Evolutionary conservation across 495 filamentous ascomycete genomes (phyloP), one percentile per base, ranked within the genome.

Genomic region (Jackrogersella minutella): DNA sequence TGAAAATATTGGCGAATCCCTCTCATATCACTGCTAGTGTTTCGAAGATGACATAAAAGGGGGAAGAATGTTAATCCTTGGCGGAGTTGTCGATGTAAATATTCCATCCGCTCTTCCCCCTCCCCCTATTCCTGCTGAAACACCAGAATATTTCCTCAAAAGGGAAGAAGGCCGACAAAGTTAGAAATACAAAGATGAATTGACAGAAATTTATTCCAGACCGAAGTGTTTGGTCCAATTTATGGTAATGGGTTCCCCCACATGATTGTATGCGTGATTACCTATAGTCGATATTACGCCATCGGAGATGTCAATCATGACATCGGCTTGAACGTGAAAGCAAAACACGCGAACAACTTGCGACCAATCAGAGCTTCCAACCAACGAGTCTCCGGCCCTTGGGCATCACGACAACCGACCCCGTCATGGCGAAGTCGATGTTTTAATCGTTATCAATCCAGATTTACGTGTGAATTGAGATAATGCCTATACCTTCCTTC

Each of bases 301-400:
- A 87, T 93, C 58, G 85, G 83, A 17, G 86, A 87, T 66, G 71
- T 81, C 10, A 72, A 76, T 33, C 85, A 88, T 63, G 81, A 76
- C 3, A 74, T 75, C 43, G 60, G 31, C 37, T 43, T 37, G 16
- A 30, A 22, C 39, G 40, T 44, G 41, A 24, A 64, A 55, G 33
- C 55, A 36, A 26, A 36, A 47, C 36, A 21, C 17, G 2, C 41
- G 26, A 51, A 30, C 51, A 17, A 31, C 3, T 31, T 28, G 14
- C n/a, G 7, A 14, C 66, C 66, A 69, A 69, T 69, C 55, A 69
- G 5, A 50, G 39, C 10, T 17, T 2, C 21, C 7, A 22, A 40
- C 19, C 11, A 40, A 21, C 19, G 6, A 19, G 34, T 3, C 44
- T 17, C 26, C 21, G 21, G 14, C 9, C 19, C 26, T 57, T 16